Conservation (phyloP, 2,329 filamentous ascomycete genomes). For the Harringtonia aguacate region DNA sequence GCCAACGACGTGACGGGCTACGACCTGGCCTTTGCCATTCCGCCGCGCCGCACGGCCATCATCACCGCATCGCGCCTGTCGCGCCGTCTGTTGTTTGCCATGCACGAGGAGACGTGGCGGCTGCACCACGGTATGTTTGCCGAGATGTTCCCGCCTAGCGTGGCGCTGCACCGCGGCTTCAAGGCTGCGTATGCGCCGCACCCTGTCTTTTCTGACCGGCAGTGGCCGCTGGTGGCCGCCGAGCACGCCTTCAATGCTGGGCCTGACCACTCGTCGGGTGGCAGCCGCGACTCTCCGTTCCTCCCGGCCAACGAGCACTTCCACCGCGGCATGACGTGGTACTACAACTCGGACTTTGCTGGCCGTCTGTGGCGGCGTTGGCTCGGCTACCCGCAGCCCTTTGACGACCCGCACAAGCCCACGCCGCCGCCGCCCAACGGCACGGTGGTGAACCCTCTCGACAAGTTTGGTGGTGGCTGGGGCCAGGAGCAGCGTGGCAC, state of each 20-base stretch:
- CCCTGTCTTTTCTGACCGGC: slow-evolving; percentile 67
- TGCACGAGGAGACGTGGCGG: slow-evolving; percentile 64
- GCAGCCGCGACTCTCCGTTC: slow-evolving; percentile 48
- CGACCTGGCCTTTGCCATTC: slow-evolving; percentile 36
- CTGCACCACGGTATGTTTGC: slow-evolving; percentile 63
- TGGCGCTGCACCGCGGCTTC: slow-evolving; percentile 64
- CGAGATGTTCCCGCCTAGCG: slow-evolving; percentile 67
- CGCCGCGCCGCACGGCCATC: slow-evolving; percentile 60
- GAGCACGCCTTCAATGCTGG: slow-evolving; percentile 73
- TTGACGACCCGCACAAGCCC: slow-evolving; percentile 6
- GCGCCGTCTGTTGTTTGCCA: slow-evolving; percentile 53
- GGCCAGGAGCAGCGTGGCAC: slow-evolving; percentile 37
- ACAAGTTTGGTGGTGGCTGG: slow-evolving; percentile 28
- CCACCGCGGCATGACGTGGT: slow-evolving; percentile 74
- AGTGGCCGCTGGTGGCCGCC: slow-evolving; percentile 59
- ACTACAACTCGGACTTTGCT: slow-evolving; percentile 71
- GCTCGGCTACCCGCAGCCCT: slow-evolving; percentile 47
- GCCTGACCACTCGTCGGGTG: slow-evolving; percentile 53
- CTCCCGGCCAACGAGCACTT: slow-evolving; percentile 66
- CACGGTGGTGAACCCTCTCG: slow-evolving; percentile 22
- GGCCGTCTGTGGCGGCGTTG: slow-evolving; percentile 70
- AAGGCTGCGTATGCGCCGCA: slow-evolving; percentile 76
- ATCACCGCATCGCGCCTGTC: slow-evolving; percentile 61
- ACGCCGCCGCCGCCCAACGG: slow-evolving; percentile 26
- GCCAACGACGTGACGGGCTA: slow-evolving; percentile 62